These are phyloP conservation scores for Barnettozyma californica DNA, from an alignment of 805 yeast species.

Conservation along the genomic window DNA sequence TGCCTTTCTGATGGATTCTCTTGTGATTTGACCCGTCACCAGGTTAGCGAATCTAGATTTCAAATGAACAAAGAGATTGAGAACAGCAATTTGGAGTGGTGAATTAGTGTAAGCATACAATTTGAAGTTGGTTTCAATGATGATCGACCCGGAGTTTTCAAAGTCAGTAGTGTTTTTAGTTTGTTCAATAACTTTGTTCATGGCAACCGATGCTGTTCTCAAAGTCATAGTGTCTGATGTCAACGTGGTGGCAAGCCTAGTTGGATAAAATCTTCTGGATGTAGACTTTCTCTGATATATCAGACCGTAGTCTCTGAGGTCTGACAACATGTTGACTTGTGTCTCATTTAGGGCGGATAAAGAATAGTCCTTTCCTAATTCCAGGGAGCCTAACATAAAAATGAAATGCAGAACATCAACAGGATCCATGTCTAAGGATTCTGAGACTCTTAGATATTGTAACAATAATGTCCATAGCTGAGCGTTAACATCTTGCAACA, in stretches of 20 bases:
- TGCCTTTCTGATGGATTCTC: slow-evolving; percentile 87
- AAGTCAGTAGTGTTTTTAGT: slow-evolving; percentile 22
- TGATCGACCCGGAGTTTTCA: slow-evolving; percentile 58
- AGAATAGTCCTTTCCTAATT: slow-evolving; percentile 82
- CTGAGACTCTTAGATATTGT: slow-evolving; percentile 83
- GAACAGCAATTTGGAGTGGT: slow-evolving; percentile 89
- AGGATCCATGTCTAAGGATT: slow-evolving; percentile 84
- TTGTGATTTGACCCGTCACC: slow-evolving; percentile 89
- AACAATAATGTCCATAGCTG: slow-evolving; percentile 91
- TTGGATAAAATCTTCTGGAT: slow-evolving; percentile 75
- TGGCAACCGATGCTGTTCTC: slow-evolving; percentile 68
- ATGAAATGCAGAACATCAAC: slow-evolving; percentile 93
- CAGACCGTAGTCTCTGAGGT: slow-evolving; percentile 85
- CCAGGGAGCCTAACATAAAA: slow-evolving; percentile 88
- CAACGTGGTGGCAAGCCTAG: slow-evolving; percentile 81
- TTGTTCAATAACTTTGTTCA: slow-evolving; percentile 57
- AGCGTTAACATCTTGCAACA: slow-evolving; percentile 86
- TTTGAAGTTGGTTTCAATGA: slow-evolving; percentile 91
- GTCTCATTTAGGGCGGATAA: slow-evolving; percentile 67
- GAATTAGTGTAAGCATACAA: slow-evolving; percentile 90
- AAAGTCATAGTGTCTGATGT: slow-evolving; percentile 77
- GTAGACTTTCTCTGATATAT: slow-evolving; percentile 63
- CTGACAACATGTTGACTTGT: slow-evolving; percentile 81
- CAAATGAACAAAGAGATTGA: slow-evolving; percentile 82
- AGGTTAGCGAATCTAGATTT: slow-evolving; percentile 82